Conservation (phyloP, 2,329 filamentous ascomycete species). For the Fusarium torreyae region DNA sequence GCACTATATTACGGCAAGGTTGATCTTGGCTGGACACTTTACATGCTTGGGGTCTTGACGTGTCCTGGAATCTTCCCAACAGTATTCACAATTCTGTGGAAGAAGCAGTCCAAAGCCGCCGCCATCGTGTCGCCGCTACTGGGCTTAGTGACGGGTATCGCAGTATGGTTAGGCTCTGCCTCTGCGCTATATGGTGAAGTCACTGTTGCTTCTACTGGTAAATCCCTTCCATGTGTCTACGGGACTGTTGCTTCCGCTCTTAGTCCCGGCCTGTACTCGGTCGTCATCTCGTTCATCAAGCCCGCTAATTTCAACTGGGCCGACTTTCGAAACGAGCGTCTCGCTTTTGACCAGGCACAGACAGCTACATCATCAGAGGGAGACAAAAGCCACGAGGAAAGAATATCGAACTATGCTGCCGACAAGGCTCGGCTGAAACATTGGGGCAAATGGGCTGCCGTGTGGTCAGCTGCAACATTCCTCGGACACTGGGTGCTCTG, state of each 20-base stretch:
- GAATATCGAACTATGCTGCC: conserved; percentile 45
- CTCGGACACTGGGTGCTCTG: conserved; percentile 68
- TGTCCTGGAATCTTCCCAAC: conserved; percentile 69
- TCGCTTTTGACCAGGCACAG: conserved; percentile 55
- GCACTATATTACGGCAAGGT: conserved; percentile 68
- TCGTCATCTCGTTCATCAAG: conserved; percentile 62
- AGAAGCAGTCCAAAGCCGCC: conserved; percentile 63
- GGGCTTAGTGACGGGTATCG: conserved; percentile 65
- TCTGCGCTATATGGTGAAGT: conserved; percentile 63
- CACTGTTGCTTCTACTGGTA: conserved; percentile 63
- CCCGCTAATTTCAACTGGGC: conserved; percentile 61
- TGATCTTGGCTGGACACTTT: conserved; percentile 68
- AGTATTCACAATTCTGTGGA: conserved; percentile 67
- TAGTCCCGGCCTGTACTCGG: conserved; percentile 60
- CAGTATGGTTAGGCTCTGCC: conserved; percentile 67
- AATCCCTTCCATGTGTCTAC: conserved; percentile 66
- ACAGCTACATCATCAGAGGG: background rate
- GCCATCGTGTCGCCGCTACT: conserved; percentile 66
- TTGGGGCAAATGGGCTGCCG: conserved; percentile 56
- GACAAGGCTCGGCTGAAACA: conserved; percentile 59
- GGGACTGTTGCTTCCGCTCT: conserved; percentile 66
- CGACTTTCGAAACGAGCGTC: conserved; percentile 58
- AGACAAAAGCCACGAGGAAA: conserved; percentile 36
- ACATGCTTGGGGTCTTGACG: conserved; percentile 68
- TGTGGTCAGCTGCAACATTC: conserved; percentile 64